phyloP scores from a whole-genome alignment of 257 asterid genomes.

The Buddleja alternifolia region DNA sequence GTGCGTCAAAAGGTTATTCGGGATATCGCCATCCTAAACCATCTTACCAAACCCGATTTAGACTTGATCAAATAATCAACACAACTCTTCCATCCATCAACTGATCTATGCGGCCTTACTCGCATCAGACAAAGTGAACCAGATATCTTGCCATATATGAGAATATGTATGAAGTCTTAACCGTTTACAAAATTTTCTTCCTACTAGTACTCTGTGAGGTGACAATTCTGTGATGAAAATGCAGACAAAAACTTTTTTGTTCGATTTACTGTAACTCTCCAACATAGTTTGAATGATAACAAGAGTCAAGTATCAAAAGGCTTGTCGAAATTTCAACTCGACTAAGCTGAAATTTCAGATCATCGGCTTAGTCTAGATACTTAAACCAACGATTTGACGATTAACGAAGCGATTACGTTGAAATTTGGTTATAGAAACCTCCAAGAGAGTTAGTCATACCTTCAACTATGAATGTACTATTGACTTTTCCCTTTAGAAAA shows the following conservation, averaged over 20 bases:
- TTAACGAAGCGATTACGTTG: not conserved
- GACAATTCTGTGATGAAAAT: not conserved
- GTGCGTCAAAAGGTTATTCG: too few relatives aligned
- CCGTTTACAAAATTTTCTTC: not conserved
- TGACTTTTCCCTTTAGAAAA: too few relatives aligned
- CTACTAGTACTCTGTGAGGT: not conserved
- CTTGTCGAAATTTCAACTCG: not conserved
- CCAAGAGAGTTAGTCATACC: not conserved
- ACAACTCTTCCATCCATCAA: too few relatives aligned
- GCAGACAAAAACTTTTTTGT: not conserved
- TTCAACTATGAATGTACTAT: too few relatives aligned
- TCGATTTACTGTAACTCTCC: not conserved
- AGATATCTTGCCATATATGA: not conserved
- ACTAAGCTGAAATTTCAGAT: too few relatives aligned
- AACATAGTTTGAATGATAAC: not conserved
- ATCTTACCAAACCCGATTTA: too few relatives aligned
- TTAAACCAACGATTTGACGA: not conserved
- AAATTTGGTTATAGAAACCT: not conserved
- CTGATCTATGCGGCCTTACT: too few relatives aligned
- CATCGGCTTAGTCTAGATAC: too few relatives aligned
- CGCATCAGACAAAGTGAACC: too few relatives aligned
- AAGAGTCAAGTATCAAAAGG: not conserved
- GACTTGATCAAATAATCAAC: too few relatives aligned
- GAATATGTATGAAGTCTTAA: not conserved
- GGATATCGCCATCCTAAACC: too few relatives aligned